These are phyloP conservation scores for Cunninghamia lanceolata DNA, from an alignment of 75 land plant species.

Conservation along the genomic window DNA sequence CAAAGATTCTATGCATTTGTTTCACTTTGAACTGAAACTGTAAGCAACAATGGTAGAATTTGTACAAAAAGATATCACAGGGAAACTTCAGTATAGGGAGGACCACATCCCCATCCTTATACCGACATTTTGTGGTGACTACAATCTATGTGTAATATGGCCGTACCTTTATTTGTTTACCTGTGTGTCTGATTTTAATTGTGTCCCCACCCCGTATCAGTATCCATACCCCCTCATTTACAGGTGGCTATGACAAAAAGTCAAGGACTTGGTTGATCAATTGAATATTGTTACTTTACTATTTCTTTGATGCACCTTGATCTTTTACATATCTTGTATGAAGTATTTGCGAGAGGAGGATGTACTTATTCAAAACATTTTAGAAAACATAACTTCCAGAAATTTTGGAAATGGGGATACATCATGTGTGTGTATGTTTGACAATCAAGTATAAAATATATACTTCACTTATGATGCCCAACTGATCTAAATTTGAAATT, in stretches of 20 bases:
- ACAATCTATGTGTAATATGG: too few relatives aligned
- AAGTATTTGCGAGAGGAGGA: neutral
- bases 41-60: neutral
- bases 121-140: too few relatives aligned
- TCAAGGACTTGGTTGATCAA: too few relatives aligned
- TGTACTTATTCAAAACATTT: neutral
- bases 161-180: too few relatives aligned
- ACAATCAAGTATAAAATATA: neutral
- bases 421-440: neutral
- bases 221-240: too few relatives aligned
- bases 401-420: neutral
- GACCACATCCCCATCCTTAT: too few relatives aligned
- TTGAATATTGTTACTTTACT: neutral
- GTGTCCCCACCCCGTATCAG: too few relatives aligned
- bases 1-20: neutral
- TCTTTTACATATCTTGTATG: neutral
- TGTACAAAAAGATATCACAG: neutral
- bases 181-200: too few relatives aligned
- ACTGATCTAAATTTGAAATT: neutral
- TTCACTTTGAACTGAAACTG: neutral
- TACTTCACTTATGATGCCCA: neutral
- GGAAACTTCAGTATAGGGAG: too few relatives aligned
- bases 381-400: neutral
- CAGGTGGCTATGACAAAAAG: too few relatives aligned
- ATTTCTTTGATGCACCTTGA: neutral